These are phyloP conservation scores for Moesziomyces globuligerus DNA, from an alignment of 1,284 basidiomycete genomes.

Conservation along the genomic window DNA sequence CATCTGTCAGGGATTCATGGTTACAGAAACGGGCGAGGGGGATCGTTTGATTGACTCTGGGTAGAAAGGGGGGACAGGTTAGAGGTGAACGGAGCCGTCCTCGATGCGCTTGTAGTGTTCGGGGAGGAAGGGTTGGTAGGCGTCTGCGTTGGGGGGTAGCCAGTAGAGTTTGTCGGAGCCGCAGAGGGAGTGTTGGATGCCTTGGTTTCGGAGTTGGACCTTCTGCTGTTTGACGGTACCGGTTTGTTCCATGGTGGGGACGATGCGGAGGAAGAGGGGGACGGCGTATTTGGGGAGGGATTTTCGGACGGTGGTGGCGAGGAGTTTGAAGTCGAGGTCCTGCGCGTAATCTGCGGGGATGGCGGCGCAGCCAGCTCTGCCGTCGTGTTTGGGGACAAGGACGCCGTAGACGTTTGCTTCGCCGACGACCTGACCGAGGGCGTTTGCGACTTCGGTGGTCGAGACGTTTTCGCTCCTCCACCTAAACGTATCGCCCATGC, in stretches of 20 bases:
- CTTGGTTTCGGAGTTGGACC: conserved; percentile 64
- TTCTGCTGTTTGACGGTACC: conserved; percentile 67
- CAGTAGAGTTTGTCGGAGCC: conserved; percentile 53
- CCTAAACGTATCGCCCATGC: conserved; percentile 66
- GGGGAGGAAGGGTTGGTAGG: conserved; percentile 51
- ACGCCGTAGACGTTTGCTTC: conserved; percentile 68
- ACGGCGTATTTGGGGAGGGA: conserved; percentile 67
- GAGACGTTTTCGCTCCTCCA: conserved; percentile 66
- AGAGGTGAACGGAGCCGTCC: conserved; percentile 57
- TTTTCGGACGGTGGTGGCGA: conserved; percentile 58
- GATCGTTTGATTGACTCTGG: too few relatives aligned
- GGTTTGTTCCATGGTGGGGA: conserved; percentile 58
- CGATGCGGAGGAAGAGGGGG: conserved; percentile 66
- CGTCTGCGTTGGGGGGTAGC: conserved; percentile 54
- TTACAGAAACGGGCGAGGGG: neutral
- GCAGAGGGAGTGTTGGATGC: conserved; percentile 62
- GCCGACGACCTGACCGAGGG: conserved; percentile 60
- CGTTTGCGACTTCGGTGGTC: conserved; percentile 63
- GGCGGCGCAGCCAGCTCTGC: conserved; percentile 67
- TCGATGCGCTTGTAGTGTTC: conserved; percentile 48
- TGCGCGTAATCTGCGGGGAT: conserved; percentile 49
- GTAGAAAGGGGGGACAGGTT: neutral
- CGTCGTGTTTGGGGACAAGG: conserved; percentile 66
- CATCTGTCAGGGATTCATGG: too few relatives aligned
- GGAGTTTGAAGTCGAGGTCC: conserved; percentile 52